Evolutionary conservation across 768 basidiomycete genomes (phyloP).

Genomic region (Panaeolus papilionaceus): DNA sequence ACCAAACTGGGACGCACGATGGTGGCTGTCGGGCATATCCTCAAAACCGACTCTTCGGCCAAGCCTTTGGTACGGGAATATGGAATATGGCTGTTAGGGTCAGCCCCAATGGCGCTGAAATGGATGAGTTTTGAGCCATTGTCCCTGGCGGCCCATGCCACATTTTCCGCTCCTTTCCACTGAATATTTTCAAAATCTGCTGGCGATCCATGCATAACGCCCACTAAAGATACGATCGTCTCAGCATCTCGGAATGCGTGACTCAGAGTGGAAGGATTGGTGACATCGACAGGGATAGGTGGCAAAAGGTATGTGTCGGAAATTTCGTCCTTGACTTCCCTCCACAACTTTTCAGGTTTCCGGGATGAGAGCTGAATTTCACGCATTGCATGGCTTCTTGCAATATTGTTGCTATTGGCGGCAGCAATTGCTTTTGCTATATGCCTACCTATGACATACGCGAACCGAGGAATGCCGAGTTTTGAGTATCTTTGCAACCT

Average conservation of each 20-base stretch:
- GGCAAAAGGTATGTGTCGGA: slow-evolving; percentile 43
- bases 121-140: slow-evolving; percentile 66
- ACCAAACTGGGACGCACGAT: slow-evolving; percentile 76
- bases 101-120: slow-evolving; percentile 80
- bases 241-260: slow-evolving; percentile 60
- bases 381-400: slow-evolving; percentile 32
- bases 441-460: slow-evolving; percentile 51
- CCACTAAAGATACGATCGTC: slow-evolving; percentile 72
- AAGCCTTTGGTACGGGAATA: slow-evolving; percentile 69
- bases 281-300: slow-evolving; percentile 58
- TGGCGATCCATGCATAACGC: slow-evolving; percentile 64
- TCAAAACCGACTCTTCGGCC: slow-evolving; percentile 62
- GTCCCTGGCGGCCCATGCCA: slow-evolving; percentile 58
- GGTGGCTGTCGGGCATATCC: slow-evolving; percentile 54
- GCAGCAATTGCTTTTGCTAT: slow-evolving; percentile 60
- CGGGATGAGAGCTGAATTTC: slow-evolving; percentile 67
- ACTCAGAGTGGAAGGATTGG: slow-evolving; percentile 50
- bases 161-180: slow-evolving; percentile 69
- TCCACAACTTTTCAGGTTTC: slow-evolving; percentile 51
- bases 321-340: slow-evolving; percentile 34
- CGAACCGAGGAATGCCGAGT: background rate
- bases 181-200: slow-evolving; percentile 67
- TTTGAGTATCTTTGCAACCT: background rate
- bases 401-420: slow-evolving; percentile 21
- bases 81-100: slow-evolving; percentile 58